phyloP scores from a whole-genome alignment of 23 red algal species.

The Gracilaria gracilis region DNA sequence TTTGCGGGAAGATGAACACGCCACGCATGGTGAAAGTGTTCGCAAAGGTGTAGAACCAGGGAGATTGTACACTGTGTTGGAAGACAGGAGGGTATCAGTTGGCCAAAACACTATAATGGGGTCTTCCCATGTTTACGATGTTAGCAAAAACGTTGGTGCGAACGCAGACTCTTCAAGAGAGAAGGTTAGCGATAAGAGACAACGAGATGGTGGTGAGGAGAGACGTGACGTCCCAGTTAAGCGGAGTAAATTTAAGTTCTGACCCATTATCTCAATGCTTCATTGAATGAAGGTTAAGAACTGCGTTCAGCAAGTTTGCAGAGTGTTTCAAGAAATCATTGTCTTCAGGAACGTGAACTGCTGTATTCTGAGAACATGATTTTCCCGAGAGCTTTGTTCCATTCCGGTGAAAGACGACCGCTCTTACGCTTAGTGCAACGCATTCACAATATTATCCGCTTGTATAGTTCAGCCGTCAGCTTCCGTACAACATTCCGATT shows the following conservation, averaged over 20 bases:
- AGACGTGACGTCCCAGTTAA: slow-evolving; percentile 20
- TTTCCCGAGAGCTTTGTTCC: too few species aligned
- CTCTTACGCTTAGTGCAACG: too few species aligned
- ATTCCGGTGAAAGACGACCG: too few species aligned
- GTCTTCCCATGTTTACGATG: slow-evolving; percentile 77
- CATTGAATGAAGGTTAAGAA: not conserved
- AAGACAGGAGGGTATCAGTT: slow-evolving; percentile 40
- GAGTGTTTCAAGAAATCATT: not conserved
- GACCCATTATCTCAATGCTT: not conserved
- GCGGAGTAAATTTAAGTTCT: slow-evolving; percentile 71
- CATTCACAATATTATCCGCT: too few species aligned
- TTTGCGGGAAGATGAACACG: not conserved
- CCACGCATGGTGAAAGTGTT: not conserved
- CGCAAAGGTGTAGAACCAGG: not conserved
- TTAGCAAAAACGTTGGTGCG: slow-evolving; percentile 1
- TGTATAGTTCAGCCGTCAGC: too few species aligned
- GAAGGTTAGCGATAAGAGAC: slow-evolving; percentile 32
- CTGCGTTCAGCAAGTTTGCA: not conserved
- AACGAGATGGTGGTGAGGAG: slow-evolving; percentile 31
- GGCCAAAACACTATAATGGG: slow-evolving; percentile 64
- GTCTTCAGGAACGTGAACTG: too few species aligned
- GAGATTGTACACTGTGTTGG: slow-evolving; percentile 38
- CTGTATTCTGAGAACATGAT: too few species aligned
- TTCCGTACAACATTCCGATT: too few species aligned
- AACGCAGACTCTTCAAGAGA: not conserved